Evolutionary conservation across 2,329 filamentous ascomycete genomes (phyloP).

Genomic region (Penicillium brevicompactum): DNA sequence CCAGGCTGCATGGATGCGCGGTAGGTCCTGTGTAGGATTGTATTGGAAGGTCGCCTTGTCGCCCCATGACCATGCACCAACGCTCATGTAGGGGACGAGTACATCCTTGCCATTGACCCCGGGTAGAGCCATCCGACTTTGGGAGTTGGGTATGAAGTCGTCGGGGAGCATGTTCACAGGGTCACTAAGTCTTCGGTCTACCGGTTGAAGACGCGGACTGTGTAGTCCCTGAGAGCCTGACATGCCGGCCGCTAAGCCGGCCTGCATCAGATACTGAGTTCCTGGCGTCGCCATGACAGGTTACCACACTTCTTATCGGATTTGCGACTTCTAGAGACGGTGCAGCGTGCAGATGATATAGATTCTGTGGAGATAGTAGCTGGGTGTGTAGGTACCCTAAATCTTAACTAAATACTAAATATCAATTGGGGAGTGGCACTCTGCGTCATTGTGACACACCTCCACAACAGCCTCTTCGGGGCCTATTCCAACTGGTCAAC

Average conservation of each 20-base stretch:
- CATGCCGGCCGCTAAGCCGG: slow-evolving; percentile 24
- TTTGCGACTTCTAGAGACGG: not conserved
- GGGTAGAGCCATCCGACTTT: slow-evolving; percentile 24
- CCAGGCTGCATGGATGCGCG: slow-evolving; percentile 42
- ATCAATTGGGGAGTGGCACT: not conserved
- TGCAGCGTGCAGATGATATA: no score
- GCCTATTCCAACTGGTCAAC: not conserved
- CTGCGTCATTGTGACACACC: slow-evolving; percentile 10
- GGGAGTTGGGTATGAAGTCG: slow-evolving; percentile 18
- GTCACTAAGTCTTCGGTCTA: slow-evolving; percentile 23
- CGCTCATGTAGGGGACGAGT: slow-evolving; percentile 28
- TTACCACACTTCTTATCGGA: not conserved
- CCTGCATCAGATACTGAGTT: slow-evolving; percentile 27
- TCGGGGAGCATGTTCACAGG: slow-evolving; percentile 25
- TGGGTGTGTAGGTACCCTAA: no score
- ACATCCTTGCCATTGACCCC: slow-evolving; percentile 27
- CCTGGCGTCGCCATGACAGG: slow-evolving; percentile 17
- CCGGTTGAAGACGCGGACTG: slow-evolving; percentile 19
- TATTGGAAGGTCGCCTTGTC: slow-evolving; percentile 36
- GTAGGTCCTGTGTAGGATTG: slow-evolving; percentile 36
- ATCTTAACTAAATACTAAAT: no score
- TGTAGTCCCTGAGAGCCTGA: slow-evolving; percentile 26
- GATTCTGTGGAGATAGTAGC: no score
- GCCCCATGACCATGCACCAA: slow-evolving; percentile 34
- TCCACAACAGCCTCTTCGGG: not conserved